phyloP scores from a whole-genome alignment of 345 rosid species.

The Garcia nutans region DNA sequence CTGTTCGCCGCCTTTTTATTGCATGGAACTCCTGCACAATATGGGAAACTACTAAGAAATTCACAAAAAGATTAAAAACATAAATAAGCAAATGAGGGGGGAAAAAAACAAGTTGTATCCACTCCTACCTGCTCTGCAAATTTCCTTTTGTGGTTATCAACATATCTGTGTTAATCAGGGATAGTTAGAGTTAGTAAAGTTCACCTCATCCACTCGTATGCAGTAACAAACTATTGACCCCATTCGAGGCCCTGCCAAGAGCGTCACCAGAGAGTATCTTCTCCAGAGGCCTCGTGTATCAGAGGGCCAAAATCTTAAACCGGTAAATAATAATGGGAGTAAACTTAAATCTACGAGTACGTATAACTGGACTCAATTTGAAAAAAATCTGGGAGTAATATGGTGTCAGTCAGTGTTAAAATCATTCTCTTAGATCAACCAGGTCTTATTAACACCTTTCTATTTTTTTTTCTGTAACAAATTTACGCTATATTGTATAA shows the following conservation, averaged over 20 bases:
- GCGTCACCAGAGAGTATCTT: background rate
- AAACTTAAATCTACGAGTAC: background rate
- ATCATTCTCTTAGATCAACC: background rate
- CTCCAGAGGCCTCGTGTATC: constrained; percentile 1
- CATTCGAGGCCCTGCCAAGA: background rate
- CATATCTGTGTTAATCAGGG: constrained; percentile 56
- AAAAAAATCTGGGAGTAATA: background rate
- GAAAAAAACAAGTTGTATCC: constrained; percentile 2
- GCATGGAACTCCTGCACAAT: constrained; percentile 71
- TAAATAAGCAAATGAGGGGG: background rate
- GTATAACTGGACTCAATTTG: background rate
- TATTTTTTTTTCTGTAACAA: background rate
- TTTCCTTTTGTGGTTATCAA: constrained; percentile 73
- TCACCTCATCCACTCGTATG: constrained; percentile 7
- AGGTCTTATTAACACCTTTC: background rate
- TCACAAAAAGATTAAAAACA: background rate
- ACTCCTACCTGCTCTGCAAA: constrained; percentile 78
- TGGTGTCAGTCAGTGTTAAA: background rate
- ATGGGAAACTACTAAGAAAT: constrained; percentile 13
- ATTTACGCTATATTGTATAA: background rate
- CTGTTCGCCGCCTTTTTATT: constrained; percentile 56
- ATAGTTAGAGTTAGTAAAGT: constrained; percentile 31
- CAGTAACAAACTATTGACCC: background rate
- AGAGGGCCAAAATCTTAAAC: background rate
- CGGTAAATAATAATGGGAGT: background rate